phyloP scores from a whole-genome alignment of 225 moss, liverwort and hornwort genomes.

The Physcomitrellopsis africana region DNA sequence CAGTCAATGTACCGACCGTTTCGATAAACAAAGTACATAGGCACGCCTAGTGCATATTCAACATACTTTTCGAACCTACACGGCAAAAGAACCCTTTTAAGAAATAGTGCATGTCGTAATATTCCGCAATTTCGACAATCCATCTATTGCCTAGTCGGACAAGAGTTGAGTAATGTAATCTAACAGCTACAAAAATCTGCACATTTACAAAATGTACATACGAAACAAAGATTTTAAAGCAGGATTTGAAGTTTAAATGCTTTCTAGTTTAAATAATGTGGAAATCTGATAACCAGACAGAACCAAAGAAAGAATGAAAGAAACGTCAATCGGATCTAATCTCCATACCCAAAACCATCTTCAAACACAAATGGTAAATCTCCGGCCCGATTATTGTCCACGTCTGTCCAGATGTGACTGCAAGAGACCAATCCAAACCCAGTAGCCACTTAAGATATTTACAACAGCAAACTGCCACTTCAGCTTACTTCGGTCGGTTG shows the following conservation, averaged over 20 bases:
- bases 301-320: not conserved
- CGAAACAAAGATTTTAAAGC: not conserved
- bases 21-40: slow-evolving; percentile 88
- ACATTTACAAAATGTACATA: not conserved
- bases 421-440: slow-evolving; percentile 22
- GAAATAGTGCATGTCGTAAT: slow-evolving; percentile 3
- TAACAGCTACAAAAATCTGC: not conserved
- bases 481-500: not conserved
- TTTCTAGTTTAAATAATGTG: not conserved
- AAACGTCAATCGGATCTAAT: not conserved
- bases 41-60: slow-evolving; percentile 80
- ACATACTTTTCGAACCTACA: slow-evolving; percentile 88
- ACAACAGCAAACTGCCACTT: slow-evolving; percentile 5
- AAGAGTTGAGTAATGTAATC: not conserved
- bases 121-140: not conserved
- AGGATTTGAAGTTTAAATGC: not conserved
- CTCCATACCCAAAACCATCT: slow-evolving; percentile 73
- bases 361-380: slow-evolving; percentile 90
- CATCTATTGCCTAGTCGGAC: not conserved
- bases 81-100: slow-evolving; percentile 16
- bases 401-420: slow-evolving; percentile 90
- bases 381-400: slow-evolving; percentile 79
- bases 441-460: slow-evolving; percentile 9
- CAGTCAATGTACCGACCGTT: slow-evolving; percentile 68
- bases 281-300: not conserved